Percentiles rank a stretch among this genome's conserved stretches.
Conservation (phyloP, 495 filamentous ascomycete species). For the Penicillium diatomitis region DNA sequence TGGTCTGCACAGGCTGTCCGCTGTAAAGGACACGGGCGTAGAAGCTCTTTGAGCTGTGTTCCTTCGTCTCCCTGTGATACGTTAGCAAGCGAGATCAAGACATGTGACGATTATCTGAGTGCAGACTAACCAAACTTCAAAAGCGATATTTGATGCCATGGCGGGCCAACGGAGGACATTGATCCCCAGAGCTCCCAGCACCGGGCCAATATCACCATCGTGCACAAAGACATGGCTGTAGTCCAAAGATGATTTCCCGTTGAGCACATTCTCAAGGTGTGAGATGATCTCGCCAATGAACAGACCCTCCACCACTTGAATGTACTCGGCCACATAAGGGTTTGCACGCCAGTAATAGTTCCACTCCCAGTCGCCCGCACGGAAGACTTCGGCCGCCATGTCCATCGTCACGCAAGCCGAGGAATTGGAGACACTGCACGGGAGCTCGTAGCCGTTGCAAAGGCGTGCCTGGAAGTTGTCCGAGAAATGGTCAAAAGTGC, state of each 20-base stretch:
- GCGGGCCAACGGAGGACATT: conserved; percentile 22
- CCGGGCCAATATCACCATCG: conserved; percentile 23
- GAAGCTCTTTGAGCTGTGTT: conserved; percentile 1
- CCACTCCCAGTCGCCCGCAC: conserved; percentile 39
- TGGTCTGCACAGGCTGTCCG: conserved; percentile 15
- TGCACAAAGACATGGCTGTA: conserved; percentile 27
- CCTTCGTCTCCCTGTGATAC: conserved; percentile 6
- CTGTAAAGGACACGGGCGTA: conserved; percentile 35
- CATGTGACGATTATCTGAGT: not conserved
- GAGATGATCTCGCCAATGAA: conserved; percentile 34
- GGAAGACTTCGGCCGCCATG: conserved; percentile 32
- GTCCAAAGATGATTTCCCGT: conserved; percentile 12
- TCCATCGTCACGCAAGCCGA: conserved; percentile 23
- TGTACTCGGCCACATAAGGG: conserved; percentile 27
- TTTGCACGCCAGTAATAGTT: conserved; percentile 38
- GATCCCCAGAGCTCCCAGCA: conserved; percentile 21
- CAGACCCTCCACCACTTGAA: conserved; percentile 31
- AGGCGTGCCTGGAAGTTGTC: conserved; percentile 38
- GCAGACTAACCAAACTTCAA: conserved; percentile 32
- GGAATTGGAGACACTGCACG: conserved; percentile 23
- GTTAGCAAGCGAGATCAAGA: not conserved
- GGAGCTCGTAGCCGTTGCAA: conserved; percentile 33
- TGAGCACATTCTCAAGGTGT: conserved; percentile 22
- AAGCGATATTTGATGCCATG: conserved; percentile 24
- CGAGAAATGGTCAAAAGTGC: conserved; percentile 35